Evolutionary conservation across 352 stramenopile species (phyloP).

Genomic region (Phytophthora pistaciae): DNA sequence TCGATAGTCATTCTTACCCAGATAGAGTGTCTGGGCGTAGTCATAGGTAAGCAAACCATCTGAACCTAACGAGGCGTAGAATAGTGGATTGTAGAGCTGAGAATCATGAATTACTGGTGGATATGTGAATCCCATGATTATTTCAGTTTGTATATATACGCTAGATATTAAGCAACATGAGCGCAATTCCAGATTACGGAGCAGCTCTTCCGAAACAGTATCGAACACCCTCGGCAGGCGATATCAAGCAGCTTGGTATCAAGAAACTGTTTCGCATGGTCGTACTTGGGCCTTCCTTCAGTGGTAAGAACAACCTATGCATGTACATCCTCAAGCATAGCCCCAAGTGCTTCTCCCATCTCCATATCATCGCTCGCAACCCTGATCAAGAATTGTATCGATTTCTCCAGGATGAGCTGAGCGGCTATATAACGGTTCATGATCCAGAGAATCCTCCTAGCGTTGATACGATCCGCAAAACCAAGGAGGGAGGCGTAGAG

Average conservation of each 20-base stretch:
- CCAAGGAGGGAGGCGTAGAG: conserved; percentile 4
- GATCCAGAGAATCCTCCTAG: background rate
- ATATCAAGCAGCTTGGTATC: conserved; percentile 3
- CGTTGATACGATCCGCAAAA: background rate
- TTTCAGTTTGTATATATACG: conserved; percentile 23
- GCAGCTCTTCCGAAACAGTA: conserved; percentile 6
- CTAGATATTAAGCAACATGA: conserved; percentile 6
- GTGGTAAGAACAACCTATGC: background rate
- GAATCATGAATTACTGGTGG: conserved; percentile 17
- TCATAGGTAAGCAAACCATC: conserved; percentile 11
- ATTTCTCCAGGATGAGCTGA: conserved; percentile 1
- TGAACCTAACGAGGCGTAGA: conserved; percentile 14
- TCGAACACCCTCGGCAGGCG: background rate
- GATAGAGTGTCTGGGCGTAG: conserved; percentile 9
- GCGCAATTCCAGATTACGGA: conserved; percentile 8
- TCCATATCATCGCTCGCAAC: conserved; percentile 2
- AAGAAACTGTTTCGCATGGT: conserved; percentile 7
- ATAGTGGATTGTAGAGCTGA: conserved; percentile 14
- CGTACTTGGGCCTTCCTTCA: background rate
- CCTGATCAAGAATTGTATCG: conserved; percentile 4
- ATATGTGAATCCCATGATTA: conserved; percentile 16
- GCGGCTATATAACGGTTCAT: background rate
- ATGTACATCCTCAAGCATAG: conserved; percentile 7
- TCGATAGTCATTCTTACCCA: background rate
- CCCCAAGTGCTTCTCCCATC: background rate